Evolutionary conservation across 192 early-diverging fungal species (phyloP), one percentile per base, ranked within the genome.

Genomic region (Podila horticola): DNA sequence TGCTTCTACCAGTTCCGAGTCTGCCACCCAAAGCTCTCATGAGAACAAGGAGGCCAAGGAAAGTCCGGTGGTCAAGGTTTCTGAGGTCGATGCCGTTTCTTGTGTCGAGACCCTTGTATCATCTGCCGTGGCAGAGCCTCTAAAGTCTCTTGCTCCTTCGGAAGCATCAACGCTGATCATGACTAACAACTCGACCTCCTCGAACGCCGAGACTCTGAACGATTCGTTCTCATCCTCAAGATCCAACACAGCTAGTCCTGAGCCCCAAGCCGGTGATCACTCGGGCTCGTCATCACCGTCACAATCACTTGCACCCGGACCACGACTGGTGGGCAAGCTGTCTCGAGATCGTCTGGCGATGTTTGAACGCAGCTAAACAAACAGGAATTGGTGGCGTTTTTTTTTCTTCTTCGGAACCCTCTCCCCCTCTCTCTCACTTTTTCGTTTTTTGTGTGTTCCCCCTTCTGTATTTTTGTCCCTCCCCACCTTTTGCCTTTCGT

Each of bases 271-370:
- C 11, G 34, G 34, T 10, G 13, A 45, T 3, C 4, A 11, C 22
- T 74, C 72, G 2, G 72, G 64, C 29, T 49, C 33, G 15, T 60
- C 41, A 1, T 74, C 74, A 5, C 75, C 75, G 24, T 49, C 61
- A 15, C 66, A 26, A 26, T 68, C 69, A n/a, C 45, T 79, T 36
- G 34, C 65, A 5, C 65, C 75, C 4, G 70, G 48, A 10, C 75
- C 77, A 61, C 65, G 77, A 45, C 38, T 81, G 55, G 58, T 81
- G 0, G 77, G 77, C 38, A 81, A 73, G 62, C 28, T 81, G 52
- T 81, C 71, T 17, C 28, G 66, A 51, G 77, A 81, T 24, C 77
- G 77, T 1, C 61, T 81, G n/a, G 77, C 77, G 2, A 81, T 81
- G 77, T 81, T 81, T 73, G 77, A 81, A 60, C 67, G 71, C 11